Percentiles rank a stretch among this genome's conserved stretches.
Conservation (phyloP, 2,329 filamentous ascomycete genomes). For the Fusarium coffeatum region DNA sequence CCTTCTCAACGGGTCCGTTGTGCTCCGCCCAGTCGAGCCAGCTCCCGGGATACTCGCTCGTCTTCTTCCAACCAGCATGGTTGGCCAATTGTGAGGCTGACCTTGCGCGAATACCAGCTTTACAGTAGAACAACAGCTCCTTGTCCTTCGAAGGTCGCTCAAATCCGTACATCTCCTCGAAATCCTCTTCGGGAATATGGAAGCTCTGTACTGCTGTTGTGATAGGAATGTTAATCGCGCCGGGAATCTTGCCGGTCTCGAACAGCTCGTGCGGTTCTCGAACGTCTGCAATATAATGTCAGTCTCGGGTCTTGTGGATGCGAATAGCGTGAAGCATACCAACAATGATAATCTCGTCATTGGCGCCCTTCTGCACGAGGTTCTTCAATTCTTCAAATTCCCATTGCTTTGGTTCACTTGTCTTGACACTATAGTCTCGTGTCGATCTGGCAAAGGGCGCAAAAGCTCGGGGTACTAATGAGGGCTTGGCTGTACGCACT, state of each 20-base stretch:
- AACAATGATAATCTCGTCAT: slow-evolving; percentile 56
- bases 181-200: slow-evolving; percentile 80
- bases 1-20: slow-evolving; percentile 67
- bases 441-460: slow-evolving; percentile 7
- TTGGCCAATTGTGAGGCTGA: slow-evolving; percentile 81
- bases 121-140: slow-evolving; percentile 89
- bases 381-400: slow-evolving; percentile 62
- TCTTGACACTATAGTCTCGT: slow-evolving; percentile 32
- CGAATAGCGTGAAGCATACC: slow-evolving; percentile 50
- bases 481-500: slow-evolving; percentile 7
- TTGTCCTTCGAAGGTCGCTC: slow-evolving; percentile 68
- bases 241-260: slow-evolving; percentile 78
- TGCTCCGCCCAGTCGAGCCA: slow-evolving; percentile 85
- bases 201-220: slow-evolving; percentile 81
- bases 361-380: slow-evolving; percentile 45
- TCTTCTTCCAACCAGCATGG: slow-evolving; percentile 78
- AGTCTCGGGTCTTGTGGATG: background rate
- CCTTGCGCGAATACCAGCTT: slow-evolving; percentile 84
- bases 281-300: slow-evolving; percentile 63
- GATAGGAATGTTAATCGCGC: slow-evolving; percentile 85
- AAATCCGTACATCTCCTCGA: slow-evolving; percentile 85
- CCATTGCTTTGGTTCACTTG: slow-evolving; percentile 56
- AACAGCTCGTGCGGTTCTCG: slow-evolving; percentile 77
- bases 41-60: slow-evolving; percentile 79
- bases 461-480: slow-evolving; percentile 3